These are phyloP conservation scores for Alternaria viburni DNA, from an alignment of 2,329 filamentous ascomycete genomes.

Conservation along the genomic window DNA sequence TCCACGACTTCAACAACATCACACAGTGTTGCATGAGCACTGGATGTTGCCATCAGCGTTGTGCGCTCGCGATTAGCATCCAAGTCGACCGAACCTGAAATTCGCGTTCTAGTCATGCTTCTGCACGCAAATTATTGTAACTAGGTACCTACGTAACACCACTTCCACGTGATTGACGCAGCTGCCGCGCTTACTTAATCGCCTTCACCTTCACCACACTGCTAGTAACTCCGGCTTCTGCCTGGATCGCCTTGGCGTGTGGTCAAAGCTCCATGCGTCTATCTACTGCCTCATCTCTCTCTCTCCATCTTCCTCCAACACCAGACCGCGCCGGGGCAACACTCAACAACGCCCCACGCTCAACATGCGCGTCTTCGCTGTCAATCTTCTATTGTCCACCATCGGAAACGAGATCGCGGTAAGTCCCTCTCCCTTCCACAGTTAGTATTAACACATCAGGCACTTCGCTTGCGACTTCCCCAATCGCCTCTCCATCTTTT, in stretches of 20 bases:
- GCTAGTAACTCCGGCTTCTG: background rate
- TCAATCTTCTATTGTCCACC: background rate
- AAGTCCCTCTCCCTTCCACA: background rate
- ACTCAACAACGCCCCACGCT: background rate
- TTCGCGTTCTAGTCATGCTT: background rate
- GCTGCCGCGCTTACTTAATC: background rate
- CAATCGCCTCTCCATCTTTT: background rate
- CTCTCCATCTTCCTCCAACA: background rate
- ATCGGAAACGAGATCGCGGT: background rate
- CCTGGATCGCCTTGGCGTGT: background rate
- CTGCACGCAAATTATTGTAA: background rate
- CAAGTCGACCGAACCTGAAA: background rate
- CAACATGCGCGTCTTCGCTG: background rate
- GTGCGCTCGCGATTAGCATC: background rate
- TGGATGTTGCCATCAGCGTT: background rate
- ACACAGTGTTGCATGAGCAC: background rate
- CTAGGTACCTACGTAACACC: background rate
- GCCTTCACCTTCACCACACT: background rate
- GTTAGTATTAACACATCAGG: background rate
- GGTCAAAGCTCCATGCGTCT: background rate
- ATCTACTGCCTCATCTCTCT: background rate
- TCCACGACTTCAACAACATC: background rate
- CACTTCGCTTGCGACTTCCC: background rate
- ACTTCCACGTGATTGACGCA: background rate
- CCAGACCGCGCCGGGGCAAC: background rate